Conservation (phyloP, 2,329 filamentous ascomycete species). For the Scedosporium minutisporum region DNA sequence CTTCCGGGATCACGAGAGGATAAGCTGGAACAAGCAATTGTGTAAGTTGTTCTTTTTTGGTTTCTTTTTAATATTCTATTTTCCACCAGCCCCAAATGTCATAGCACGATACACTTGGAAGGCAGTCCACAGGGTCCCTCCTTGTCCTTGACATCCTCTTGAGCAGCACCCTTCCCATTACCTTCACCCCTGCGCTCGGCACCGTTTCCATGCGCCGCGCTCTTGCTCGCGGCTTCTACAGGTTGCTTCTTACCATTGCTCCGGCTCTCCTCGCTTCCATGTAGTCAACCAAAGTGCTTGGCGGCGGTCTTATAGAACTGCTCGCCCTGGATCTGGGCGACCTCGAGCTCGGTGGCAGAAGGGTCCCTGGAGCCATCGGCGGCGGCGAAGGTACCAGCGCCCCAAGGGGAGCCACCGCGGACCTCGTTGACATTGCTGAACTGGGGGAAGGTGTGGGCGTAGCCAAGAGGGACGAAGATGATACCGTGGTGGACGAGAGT, state of each 20-base stretch:
- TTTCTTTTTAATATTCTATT: background rate
- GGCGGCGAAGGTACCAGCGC: constrained; percentile 78
- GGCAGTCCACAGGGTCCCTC: constrained; percentile 72
- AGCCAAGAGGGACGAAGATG: constrained; percentile 92
- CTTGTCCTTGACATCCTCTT: constrained; percentile 37
- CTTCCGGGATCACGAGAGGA: no score
- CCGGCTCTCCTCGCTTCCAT: constrained; percentile 40
- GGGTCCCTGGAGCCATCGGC: constrained; percentile 80
- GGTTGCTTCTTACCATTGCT: constrained; percentile 10
- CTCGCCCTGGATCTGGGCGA: constrained; percentile 78
- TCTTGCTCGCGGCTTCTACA: constrained; percentile 11
- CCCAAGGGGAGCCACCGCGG: constrained; percentile 84
- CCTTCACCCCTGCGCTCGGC: constrained; percentile 12
- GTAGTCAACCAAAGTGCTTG: constrained; percentile 70
- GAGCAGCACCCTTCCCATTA: constrained; percentile 15
- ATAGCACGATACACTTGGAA: constrained; percentile 61
- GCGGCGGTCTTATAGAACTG: constrained; percentile 67
- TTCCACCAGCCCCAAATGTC: constrained; percentile 13
- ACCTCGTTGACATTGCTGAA: constrained; percentile 67
- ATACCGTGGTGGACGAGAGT: constrained; percentile 90
- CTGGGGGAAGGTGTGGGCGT: constrained; percentile 65
- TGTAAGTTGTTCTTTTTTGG: background rate
- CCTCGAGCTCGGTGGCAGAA: constrained; percentile 59
- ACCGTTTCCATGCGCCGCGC: constrained; percentile 12
- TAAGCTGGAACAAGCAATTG: no score